Base-by-base conservation (phyloP, 768 basidiomycete species). In the Boletus eberwhitei region DNA sequence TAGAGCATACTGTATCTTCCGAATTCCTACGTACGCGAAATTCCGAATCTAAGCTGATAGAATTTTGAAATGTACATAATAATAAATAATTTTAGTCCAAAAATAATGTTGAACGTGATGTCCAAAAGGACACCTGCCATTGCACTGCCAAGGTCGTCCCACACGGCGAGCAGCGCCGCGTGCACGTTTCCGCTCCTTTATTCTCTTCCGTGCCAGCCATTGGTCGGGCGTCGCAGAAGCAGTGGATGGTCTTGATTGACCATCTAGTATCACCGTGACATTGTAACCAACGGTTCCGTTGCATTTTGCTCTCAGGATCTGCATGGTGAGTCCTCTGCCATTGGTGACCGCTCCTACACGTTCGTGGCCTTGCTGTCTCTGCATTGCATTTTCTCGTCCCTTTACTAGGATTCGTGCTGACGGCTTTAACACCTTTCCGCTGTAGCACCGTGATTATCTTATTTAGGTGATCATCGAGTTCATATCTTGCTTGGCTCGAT, bases 401-500 rank as follows among this genome's bases (percentile, higher is more conserved):
- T 34, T 55, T 58, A 42, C 32, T 40, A 39, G 53, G 26, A 54
- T 54, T 37, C 36, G 35, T 59, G 34, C 64, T 65, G 58, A 65
- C 55, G n/a, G 21, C 19, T 45, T 44, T 39, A 51, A 38, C 49
- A 40, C 49, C 38, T 48, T 61, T 57, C 61, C 54, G 39, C 54
- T 54, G 41, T 68, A 70, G 67, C 63, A 50, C 69, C 59, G 49
- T 65, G 55, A 64, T 66, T 53, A 67, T 67, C 62, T 65, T 62
- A 55, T 62, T 58, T 57, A 54, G 54, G 56, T 63, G 63, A 64
- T 65, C 67, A 57, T 63, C 65, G 50, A 57, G 41, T 61, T 53
- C 61, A 63, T 69, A 61, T 69, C 63, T 53, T 62, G 48, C 48
- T 51, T 55, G 59, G 56, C 53, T 56, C 36, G 57, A 69, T 67